Evolutionary conservation across 2,329 filamentous ascomycete species (phyloP), one percentile per base, ranked within the genome.

Genomic region (Clonostachys chloroleuca): DNA sequence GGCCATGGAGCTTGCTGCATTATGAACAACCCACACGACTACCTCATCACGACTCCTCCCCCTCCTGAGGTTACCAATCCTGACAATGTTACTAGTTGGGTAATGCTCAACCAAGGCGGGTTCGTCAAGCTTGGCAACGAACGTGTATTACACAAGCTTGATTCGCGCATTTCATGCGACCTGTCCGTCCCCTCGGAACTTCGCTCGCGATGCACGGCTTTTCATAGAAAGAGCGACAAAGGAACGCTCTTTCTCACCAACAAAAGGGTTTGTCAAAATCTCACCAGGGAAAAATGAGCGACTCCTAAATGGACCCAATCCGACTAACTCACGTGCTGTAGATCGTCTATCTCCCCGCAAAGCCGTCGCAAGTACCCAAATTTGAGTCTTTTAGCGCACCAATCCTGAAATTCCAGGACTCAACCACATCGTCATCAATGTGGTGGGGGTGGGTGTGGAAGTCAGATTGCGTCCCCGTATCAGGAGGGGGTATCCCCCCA

Each of bases 381-480:
- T 81, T 96, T 61, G 84, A 92, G 64, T 96, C 91, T 44, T 96
- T 97, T 68, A 90, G 90, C 40, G 84, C 87, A 1, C 92, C 92
- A 39, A 87, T 96, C 51, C 79, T 96, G 53, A 92, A 92, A 62
- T 80, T 95, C 41, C 82, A 89, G 66, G 92, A 97, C 66, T 87
- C 87, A 7, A 89, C 88, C 59, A 87, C 95, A 51, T 67, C 64
- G 10, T 84, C 86, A 34, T 89, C 92, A 4, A 92, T 92, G 34
- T 95, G 92, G 75, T 95, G 96, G 65, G 92, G 92, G 17, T 96
- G 95, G 74, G 86, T 88, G 54, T 97, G 92, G 92, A 83, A 83
- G 47, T 87, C 87, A 20, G 72, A 86, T 41, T 83, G 95, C 49
- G 86, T 87, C 57, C 90, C 92, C 2, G 89, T 95, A 20, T 72